Base-by-base conservation (phyloP, 305 asterid species). In the Petunia hybrid region DNA sequence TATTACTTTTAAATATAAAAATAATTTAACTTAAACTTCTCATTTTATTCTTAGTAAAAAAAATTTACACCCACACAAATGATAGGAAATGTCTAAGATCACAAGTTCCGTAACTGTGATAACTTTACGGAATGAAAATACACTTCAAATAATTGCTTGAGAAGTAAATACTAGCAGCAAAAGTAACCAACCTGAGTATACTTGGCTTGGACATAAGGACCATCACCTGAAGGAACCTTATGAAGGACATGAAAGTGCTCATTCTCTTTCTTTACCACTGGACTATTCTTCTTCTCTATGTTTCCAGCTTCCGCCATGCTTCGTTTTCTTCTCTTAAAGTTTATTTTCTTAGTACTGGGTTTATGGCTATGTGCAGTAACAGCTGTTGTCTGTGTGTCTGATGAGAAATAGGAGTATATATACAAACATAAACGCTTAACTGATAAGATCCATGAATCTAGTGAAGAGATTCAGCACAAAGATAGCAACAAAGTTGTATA, bases 181-280 rank as follows among this genome's bases (percentile, higher is more conserved):
- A 57, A 3, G 13, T 0, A 48, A 1, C 61, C 22, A 61, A 92
- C 98, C 97, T 92, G 98, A 79, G 94, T 92, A 85, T 90, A 85
- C 81, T 94, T 94, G 68, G 98, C 98, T 57, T 93, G 89, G 69
- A 89, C 97, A 79, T 94, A 94, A 85, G 97, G 97, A 13, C 98
- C 97, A 85, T 94, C 93, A 8, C 98, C 98, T 8, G 90, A 86
- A 85, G 98, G 98, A 83, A 92, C 97, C 74, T 94, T 94, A 84
- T 90, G 87, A 55, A 89, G 81, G 5, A 89, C 92, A 79, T 88
- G 95, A 85, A 86, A 90, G 10, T 40, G 65, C 38, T 85, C 88
- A 16, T 64, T 85, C 45, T 83, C 89, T 59, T 62, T 85, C 86
- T 79, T 10, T 61, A 35, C 87, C 71, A 9, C n/a, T 10, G 80